Percentiles rank a stretch among this genome's conserved stretches.
These are phyloP conservation scores for Boletus sp. DNA, from an alignment of 1,284 basidiomycete genomes.

Conservation along the genomic window DNA sequence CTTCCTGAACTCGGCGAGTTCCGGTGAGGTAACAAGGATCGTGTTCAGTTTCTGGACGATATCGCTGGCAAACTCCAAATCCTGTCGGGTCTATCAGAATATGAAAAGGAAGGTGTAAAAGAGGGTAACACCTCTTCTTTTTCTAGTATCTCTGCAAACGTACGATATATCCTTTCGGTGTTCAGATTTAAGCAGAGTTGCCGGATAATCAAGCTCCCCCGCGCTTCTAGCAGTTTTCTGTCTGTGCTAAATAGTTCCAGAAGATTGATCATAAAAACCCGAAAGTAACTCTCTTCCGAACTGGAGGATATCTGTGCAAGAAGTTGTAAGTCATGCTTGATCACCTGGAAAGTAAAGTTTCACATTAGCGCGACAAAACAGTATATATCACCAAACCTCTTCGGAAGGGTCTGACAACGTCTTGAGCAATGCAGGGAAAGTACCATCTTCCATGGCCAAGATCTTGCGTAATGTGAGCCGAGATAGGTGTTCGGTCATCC, in stretches of 20 bases:
- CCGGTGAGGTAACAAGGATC: slow-evolving; percentile 96
- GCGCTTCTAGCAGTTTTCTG: slow-evolving; percentile 84
- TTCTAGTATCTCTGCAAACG: slow-evolving; percentile 96
- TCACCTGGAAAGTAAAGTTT: slow-evolving; percentile 57
- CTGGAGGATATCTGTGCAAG: slow-evolving; percentile 96
- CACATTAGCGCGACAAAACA: slow-evolving; percentile 1
- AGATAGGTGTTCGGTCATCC: background rate
- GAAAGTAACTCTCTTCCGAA: slow-evolving; percentile 95
- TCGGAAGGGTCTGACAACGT: slow-evolving; percentile 97
- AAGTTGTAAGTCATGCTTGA: slow-evolving; percentile 94
- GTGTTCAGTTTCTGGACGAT: slow-evolving; percentile 98
- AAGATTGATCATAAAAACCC: slow-evolving; percentile 93
- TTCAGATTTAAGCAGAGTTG: slow-evolving; percentile 95
- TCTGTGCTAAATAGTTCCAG: slow-evolving; percentile 97
- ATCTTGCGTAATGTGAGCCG: slow-evolving; percentile 56
- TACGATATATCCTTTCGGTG: slow-evolving; percentile 94
- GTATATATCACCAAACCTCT: slow-evolving; percentile 57
- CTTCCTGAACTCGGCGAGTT: slow-evolving; percentile 92
- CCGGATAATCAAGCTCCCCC: slow-evolving; percentile 95
- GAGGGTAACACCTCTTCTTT: slow-evolving; percentile 80
- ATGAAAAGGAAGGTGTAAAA: background rate
- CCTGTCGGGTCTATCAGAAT: slow-evolving; percentile 50
- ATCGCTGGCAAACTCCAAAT: slow-evolving; percentile 95
- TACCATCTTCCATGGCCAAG: slow-evolving; percentile 94
- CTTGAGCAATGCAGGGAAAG: slow-evolving; percentile 94